Evolutionary conservation across 495 filamentous ascomycete genomes (phyloP).

Genomic region (Penicillium desertorum): DNA sequence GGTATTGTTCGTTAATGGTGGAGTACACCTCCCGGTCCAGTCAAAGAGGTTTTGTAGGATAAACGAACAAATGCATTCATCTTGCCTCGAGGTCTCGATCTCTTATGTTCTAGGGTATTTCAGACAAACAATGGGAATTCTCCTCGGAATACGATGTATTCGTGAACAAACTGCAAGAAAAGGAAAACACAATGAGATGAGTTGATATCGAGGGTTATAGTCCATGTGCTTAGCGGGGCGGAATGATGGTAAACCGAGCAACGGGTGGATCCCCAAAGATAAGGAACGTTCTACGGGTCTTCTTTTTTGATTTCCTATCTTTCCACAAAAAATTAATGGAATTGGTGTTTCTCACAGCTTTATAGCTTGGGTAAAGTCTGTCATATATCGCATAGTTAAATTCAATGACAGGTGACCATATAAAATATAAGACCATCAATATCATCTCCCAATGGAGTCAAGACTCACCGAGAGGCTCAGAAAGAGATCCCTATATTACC

Average conservation of each 20-base stretch:
- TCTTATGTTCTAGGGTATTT: neutral
- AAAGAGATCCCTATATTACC: slow-evolving; percentile 24
- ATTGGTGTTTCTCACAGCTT: neutral
- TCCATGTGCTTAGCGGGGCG: slow-evolving; percentile 7
- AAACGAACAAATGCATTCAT: neutral
- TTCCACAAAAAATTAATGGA: neutral
- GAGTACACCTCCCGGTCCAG: slow-evolving; percentile 5
- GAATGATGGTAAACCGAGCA: slow-evolving; percentile 2
- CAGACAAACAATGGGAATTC: neutral
- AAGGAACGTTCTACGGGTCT: slow-evolving; percentile 14
- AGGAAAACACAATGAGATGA: neutral
- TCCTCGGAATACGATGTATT: neutral
- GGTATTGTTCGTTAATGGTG: slow-evolving; percentile 16
- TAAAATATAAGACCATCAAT: neutral
- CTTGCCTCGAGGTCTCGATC: neutral
- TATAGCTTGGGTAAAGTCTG: neutral
- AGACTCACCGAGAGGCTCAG: slow-evolving; percentile 20
- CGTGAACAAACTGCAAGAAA: neutral
- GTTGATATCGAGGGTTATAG: slow-evolving; percentile 4
- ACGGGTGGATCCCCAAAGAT: slow-evolving; percentile 16
- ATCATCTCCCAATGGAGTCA: neutral
- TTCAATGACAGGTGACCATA: neutral
- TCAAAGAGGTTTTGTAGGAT: neutral
- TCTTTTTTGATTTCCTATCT: neutral
- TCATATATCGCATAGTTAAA: neutral